phyloP scores from a whole-genome alignment of 306 rosid species.

The Echinosophora koreensis region DNA sequence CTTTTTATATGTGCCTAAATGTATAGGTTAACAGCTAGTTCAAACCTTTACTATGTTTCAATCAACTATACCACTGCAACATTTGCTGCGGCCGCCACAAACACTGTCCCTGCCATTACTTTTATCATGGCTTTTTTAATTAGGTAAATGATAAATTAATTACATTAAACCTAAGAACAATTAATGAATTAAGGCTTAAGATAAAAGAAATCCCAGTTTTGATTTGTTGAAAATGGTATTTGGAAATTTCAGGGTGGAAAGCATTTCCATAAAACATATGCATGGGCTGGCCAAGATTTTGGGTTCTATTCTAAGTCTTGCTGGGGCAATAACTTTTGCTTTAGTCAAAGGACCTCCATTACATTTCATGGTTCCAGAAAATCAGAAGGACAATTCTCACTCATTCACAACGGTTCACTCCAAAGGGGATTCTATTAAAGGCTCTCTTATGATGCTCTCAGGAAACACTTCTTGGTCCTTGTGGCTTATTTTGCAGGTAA shows the following conservation, averaged over 20 bases:
- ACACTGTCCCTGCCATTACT: slow-evolving; percentile 84
- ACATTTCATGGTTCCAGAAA: slow-evolving; percentile 55
- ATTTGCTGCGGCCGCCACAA: slow-evolving; percentile 88
- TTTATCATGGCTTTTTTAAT: slow-evolving; percentile 72
- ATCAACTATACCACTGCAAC: slow-evolving; percentile 87
- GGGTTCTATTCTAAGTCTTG: slow-evolving; percentile 67
- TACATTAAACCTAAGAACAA: background rate
- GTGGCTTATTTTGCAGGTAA: slow-evolving; percentile 93
- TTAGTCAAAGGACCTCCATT: slow-evolving; percentile 77
- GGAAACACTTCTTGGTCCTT: slow-evolving; percentile 84
- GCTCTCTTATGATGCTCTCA: slow-evolving; percentile 78
- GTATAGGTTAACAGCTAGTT: slow-evolving; percentile 75
- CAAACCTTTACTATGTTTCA: slow-evolving; percentile 81
- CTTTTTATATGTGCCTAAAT: background rate
- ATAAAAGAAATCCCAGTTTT: background rate
- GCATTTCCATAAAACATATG: slow-evolving; percentile 55
- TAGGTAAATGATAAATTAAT: slow-evolving; percentile 50
- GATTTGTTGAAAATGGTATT: background rate
- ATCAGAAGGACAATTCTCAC: slow-evolving; percentile 33
- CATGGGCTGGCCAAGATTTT: slow-evolving; percentile 82
- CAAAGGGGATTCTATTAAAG: slow-evolving; percentile 62
- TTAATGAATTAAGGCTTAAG: background rate
- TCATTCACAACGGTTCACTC: slow-evolving; percentile 36
- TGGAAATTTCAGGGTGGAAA: slow-evolving; percentile 69
- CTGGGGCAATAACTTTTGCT: slow-evolving; percentile 83